Evolutionary conservation across 202 grass and related monocot genomes (phyloP), one percentile per base, ranked within the genome.

Genomic region (Bolboschoenoplectus hybrid): DNA sequence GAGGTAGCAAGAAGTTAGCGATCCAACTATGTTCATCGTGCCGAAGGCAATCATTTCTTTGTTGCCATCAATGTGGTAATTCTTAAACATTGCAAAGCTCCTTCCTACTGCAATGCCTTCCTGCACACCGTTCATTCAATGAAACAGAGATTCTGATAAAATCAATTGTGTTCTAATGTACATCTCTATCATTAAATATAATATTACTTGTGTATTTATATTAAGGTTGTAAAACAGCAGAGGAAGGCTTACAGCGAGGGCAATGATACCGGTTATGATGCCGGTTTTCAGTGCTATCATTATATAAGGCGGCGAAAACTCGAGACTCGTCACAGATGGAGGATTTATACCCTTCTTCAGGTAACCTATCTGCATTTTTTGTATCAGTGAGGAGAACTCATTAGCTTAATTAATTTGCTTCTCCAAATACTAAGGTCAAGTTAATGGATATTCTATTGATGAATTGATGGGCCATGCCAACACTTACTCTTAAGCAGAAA

Each of bases 21-120:
- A 97, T 35, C 94, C 94, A 19, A 90, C 72, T 2, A 97, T 88
- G 81, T 97, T 97, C 94, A 97, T 97, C 6, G 88, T 91, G 14
- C 94, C 94, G 11, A 97, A 80, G 34, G 94, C 94, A 32, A 94
- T 92, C 94, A 97, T 97, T 81, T 97, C 94, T 91, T 97, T 97
- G 90, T 97, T 97, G 43, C 94, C 94, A 41, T 97, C 94, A 9
- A 97, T 94, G 75, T 97, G 89, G 86, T 97, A 97, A 82, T 94
- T 97, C 85, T 97, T 97, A 89, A 91, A 92, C 92, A 94, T 94
- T 61, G 94, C 89, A 47, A 97, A 97, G 77, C 90, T 97, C 86
- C 94, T 85, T 9, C 94, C 94, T 1, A 97, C 94, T 0, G 94
- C 94, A 75, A 97, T 97, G 71, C 94, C 94, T 92, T 97, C 94